A percentile compares a stretch with the other conserved stretches of the same genome.
These are phyloP conservation scores for Pseudopyrenochaeta lycopersici DNA, from an alignment of 2,329 filamentous ascomycete species.

Conservation along the genomic window DNA sequence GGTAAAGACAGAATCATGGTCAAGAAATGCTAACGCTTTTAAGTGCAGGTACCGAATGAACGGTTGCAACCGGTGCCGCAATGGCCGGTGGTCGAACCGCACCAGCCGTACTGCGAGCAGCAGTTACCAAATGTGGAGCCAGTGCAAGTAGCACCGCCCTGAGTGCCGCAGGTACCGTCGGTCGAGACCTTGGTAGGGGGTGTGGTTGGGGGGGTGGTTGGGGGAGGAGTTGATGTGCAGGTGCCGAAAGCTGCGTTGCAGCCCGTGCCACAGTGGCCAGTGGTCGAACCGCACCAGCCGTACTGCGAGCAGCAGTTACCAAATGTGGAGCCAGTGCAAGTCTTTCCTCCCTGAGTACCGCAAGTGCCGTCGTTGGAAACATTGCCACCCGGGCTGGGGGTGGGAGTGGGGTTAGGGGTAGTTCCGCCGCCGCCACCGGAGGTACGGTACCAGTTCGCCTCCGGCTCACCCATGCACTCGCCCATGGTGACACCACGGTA, in stretches of 20 bases:
- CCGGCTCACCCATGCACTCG: constrained; percentile 58
- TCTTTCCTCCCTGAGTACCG: constrained; percentile 26
- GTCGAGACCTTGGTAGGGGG: constrained; percentile 27
- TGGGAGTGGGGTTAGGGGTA: constrained; percentile 23
- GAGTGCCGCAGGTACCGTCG: constrained; percentile 30
- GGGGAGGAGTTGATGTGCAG: constrained; percentile 22
- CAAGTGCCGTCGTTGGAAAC: constrained; percentile 29
- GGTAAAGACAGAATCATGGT: too few species aligned
- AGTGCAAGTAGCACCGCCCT: constrained; percentile 30
- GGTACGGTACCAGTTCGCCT: constrained; percentile 60
- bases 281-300: constrained; percentile 51
- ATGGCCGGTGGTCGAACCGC: constrained; percentile 9
- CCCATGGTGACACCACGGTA: constrained; percentile 59
- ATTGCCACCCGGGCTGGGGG: not conserved
- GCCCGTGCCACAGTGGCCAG: constrained; percentile 42
- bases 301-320: constrained; percentile 57
- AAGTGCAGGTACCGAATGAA: constrained; percentile 33
- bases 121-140: constrained; percentile 50
- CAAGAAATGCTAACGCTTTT: too few species aligned
- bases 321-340: constrained; percentile 41
- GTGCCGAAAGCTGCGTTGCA: constrained; percentile 45
- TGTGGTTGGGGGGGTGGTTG: constrained; percentile 18
- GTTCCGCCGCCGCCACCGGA: constrained; percentile 36
- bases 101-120: constrained; percentile 49
- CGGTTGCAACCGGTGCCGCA: constrained; percentile 29